Percentiles rank a stretch among this genome's conserved stretches.
Conservation (phyloP, 106 monocot genomes). For the Phalaenopsis aphrodite region DNA sequence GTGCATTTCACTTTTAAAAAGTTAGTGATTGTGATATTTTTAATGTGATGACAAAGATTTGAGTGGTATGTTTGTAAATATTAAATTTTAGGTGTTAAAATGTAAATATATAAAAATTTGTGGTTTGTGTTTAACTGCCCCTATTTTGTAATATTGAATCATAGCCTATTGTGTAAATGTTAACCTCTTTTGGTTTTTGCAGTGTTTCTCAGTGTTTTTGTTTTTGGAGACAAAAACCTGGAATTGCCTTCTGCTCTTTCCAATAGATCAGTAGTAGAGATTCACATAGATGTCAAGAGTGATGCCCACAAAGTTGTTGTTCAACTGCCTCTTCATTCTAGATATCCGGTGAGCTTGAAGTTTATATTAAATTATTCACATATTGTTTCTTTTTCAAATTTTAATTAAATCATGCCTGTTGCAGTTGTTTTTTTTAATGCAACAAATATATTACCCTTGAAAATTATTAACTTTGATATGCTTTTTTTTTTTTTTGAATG, state of each 20-base stretch:
- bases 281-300: constrained; percentile 30
- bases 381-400: not conserved
- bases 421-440: not conserved
- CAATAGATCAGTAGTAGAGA: constrained; percentile 62
- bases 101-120: no score
- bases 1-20: no score
- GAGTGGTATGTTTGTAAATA: no score
- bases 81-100: no score
- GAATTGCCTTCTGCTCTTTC: constrained; percentile 87
- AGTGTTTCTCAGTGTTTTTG: constrained; percentile 66
- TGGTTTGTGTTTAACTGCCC: no score
- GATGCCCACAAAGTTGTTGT: constrained; percentile 10
- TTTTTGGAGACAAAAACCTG: constrained; percentile 81
- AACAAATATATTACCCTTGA: not conserved
- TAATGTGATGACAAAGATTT: no score
- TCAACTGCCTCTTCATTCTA: constrained; percentile 78
- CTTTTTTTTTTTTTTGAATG: not conserved
- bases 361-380: not conserved
- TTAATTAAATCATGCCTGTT: not conserved
- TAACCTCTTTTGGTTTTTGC: constrained; percentile 12
- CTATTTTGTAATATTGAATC: not conserved
- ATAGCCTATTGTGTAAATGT: not conserved
- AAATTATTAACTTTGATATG: no score
- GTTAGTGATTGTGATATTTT: no score
- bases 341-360: constrained; percentile 71